phyloP scores from a whole-genome alignment of 306 rosid species.

The Malus sylvestris region DNA sequence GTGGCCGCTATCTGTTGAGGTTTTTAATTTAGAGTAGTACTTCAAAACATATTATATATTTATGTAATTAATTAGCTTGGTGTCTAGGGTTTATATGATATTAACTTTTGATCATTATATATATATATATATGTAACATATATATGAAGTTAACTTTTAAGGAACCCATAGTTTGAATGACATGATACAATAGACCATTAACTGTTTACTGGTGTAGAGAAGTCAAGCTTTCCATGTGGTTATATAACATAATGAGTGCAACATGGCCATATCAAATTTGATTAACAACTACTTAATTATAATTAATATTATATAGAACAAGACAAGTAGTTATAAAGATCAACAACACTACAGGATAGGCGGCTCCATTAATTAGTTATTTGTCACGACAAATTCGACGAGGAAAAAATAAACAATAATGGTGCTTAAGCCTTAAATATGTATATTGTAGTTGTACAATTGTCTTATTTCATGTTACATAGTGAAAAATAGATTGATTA shows the following conservation, averaged over 20 bases:
- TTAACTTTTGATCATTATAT: background rate
- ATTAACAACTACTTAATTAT: background rate
- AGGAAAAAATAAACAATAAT: constrained; percentile 24
- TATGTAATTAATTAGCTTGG: constrained; percentile 1
- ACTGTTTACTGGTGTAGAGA: background rate
- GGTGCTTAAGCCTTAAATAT: background rate
- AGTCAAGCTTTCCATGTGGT: background rate
- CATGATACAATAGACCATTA: background rate
- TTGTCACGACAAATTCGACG: constrained; percentile 38
- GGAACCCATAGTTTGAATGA: background rate
- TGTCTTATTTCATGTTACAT: constrained; percentile 22
- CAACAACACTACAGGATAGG: constrained; percentile 17
- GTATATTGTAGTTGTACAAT: constrained; percentile 9
- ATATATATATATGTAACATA: background rate
- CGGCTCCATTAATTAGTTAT: constrained; percentile 12
- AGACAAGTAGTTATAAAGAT: background rate
- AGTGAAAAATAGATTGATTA: constrained; percentile 21
- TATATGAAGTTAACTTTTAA: constrained; percentile 14
- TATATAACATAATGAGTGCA: background rate
- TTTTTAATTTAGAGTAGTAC: background rate
- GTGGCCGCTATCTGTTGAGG: background rate
- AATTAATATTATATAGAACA: background rate
- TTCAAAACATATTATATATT: background rate
- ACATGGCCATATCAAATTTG: background rate
- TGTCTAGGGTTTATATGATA: background rate